Evolutionary conservation across 768 basidiomycete species (phyloP).

Genomic region (Leccinum incarnatum): DNA sequence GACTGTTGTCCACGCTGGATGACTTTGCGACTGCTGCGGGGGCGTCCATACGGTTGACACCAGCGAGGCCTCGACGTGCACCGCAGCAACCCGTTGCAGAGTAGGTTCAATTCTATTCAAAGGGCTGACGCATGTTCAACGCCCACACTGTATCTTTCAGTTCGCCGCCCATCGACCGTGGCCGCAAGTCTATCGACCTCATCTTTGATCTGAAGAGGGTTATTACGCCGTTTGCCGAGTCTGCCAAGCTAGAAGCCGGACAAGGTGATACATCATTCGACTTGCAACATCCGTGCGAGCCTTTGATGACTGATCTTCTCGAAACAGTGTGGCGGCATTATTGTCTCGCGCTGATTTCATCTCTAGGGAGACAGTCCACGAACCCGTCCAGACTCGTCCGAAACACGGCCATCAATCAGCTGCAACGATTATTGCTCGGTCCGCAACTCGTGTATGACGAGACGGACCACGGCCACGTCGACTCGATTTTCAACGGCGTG

Average conservation of each 20-base stretch:
- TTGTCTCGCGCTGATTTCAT: constrained; percentile 69
- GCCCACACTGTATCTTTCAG: constrained; percentile 34
- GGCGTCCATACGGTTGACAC: constrained; percentile 57
- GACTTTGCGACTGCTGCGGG: constrained; percentile 83
- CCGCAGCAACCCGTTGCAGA: constrained; percentile 50
- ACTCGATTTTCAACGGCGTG: constrained; percentile 77
- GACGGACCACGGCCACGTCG: constrained; percentile 59
- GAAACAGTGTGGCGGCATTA: constrained; percentile 72
- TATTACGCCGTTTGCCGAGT: constrained; percentile 57
- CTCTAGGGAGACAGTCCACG: constrained; percentile 76
- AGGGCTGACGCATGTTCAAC: neutral
- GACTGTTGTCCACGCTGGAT: constrained; percentile 77
- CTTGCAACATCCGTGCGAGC: neutral
- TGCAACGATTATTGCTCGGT: constrained; percentile 83
- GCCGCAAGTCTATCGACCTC: constrained; percentile 78
- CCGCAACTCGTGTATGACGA: constrained; percentile 64
- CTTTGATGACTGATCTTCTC: constrained; percentile 5
- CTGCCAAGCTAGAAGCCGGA: constrained; percentile 36
- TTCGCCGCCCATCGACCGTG: constrained; percentile 76
- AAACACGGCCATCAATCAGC: constrained; percentile 71
- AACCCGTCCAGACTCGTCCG: constrained; percentile 85
- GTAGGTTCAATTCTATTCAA: constrained; percentile 35
- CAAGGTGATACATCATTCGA: constrained; percentile 24
- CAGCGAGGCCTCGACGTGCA: constrained; percentile 48
- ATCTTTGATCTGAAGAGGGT: constrained; percentile 69